A percentile compares a stretch with the other conserved stretches of the same genome.
phyloP scores from a whole-genome alignment of 495 filamentous ascomycete species.

The Penicillium lagena region DNA sequence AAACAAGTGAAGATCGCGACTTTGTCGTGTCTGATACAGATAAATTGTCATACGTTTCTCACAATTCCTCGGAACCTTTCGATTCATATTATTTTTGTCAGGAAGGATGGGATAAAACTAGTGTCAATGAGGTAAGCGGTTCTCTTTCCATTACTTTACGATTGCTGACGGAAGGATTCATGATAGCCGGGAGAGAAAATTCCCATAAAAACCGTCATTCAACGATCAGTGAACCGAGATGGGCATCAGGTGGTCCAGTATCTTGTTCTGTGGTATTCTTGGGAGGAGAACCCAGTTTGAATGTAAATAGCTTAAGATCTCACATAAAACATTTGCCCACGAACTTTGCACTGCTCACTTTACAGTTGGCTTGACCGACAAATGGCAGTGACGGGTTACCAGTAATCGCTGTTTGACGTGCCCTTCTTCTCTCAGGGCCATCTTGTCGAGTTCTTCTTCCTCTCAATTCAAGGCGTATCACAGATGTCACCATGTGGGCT shows the following conservation, averaged over 20 bases:
- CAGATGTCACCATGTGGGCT: too few species aligned
- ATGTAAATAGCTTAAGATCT: too few species aligned
- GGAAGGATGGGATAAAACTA: background rate
- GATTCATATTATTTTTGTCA: background rate
- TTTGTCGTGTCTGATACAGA: constrained; percentile 4
- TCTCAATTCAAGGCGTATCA: too few species aligned
- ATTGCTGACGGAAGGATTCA: background rate
- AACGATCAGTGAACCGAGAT: background rate
- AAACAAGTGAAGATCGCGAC: constrained; percentile 6
- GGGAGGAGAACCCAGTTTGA: background rate
- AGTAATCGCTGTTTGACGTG: too few species aligned
- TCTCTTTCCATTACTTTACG: background rate
- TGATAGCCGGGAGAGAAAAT: background rate
- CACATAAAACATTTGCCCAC: too few species aligned
- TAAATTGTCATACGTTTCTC: background rate
- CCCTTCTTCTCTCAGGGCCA: too few species aligned
- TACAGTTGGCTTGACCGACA: too few species aligned
- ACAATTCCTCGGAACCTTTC: background rate
- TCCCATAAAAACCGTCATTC: background rate
- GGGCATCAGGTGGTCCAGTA: background rate
- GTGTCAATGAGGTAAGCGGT: background rate
- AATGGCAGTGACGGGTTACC: too few species aligned
- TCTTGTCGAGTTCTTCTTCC: too few species aligned
- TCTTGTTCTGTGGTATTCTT: constrained; percentile 2
- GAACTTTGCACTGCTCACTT: too few species aligned